A percentile compares a stretch with the other conserved stretches of the same genome.
Conservation (phyloP, 1,284 basidiomycete species). For the Pseudozyma sp. region DNA sequence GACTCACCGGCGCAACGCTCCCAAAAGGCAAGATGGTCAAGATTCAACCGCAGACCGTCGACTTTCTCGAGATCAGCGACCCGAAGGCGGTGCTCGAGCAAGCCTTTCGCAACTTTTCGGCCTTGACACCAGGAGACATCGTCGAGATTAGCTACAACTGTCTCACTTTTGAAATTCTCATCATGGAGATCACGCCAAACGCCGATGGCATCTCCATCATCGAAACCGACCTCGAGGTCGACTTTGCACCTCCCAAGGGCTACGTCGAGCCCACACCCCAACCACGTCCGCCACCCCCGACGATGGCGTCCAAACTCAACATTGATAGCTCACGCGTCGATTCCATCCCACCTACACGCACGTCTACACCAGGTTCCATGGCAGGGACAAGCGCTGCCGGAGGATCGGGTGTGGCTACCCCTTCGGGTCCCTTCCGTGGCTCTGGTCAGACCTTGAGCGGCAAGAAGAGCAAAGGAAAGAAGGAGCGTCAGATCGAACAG, state of each 20-base stretch:
- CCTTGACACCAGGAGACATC: conserved; percentile 70
- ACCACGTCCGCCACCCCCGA: conserved; percentile 79
- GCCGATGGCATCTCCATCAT: conserved; percentile 86
- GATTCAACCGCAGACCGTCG: conserved; percentile 92
- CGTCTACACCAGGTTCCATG: conserved; percentile 64
- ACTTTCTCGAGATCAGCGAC: conserved; percentile 89
- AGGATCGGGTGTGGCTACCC: conserved; percentile 28
- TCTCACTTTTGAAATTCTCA: conserved; percentile 91
- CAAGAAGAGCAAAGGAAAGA: conserved; percentile 66
- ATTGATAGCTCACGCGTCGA: conserved; percentile 75
- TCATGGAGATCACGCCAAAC: conserved; percentile 88
- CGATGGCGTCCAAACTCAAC: conserved; percentile 97
- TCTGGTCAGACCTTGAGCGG: conserved; percentile 65
- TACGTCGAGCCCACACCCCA: conserved; percentile 89
- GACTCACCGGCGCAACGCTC: conserved; percentile 86
- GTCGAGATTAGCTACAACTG: conserved; percentile 73
- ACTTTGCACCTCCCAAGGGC: conserved; percentile 75
- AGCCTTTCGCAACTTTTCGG: conserved; percentile 91
- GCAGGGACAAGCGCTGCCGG: conserved; percentile 37
- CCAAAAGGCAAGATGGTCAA: conserved; percentile 97
- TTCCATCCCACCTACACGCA: conserved; percentile 65
- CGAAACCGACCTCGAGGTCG: conserved; percentile 92
- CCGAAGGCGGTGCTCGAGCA: conserved; percentile 97
- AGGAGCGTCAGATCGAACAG: conserved; percentile 64
- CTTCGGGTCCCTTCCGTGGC: conserved; percentile 58